These are phyloP conservation scores for Cladophialophora immunda DNA, from an alignment of 2,329 filamentous ascomycete species.

Conservation along the genomic window DNA sequence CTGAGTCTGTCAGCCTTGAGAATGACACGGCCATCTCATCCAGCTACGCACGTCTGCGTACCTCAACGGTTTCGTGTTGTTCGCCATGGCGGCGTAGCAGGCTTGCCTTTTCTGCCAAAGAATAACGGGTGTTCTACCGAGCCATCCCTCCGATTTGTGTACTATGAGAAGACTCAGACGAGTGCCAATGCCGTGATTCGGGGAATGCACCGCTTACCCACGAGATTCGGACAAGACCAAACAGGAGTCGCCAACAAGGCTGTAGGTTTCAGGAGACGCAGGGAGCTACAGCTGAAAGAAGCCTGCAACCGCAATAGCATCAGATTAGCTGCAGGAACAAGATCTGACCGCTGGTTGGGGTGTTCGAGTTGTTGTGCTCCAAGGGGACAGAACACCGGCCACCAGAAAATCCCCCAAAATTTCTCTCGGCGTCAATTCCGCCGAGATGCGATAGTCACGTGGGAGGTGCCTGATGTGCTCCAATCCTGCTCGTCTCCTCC, in stretches of 20 bases:
- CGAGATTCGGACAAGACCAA: neutral
- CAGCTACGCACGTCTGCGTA: constrained; percentile 57
- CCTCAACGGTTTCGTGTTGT: constrained; percentile 46
- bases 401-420: neutral
- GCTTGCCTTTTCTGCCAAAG: neutral
- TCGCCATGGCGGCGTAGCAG: constrained; percentile 46
- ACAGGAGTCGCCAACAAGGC: constrained; percentile 4
- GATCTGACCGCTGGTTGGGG: constrained; percentile 4
- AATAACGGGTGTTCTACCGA: neutral
- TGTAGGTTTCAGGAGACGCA: constrained; percentile 11
- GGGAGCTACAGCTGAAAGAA: constrained; percentile 8
- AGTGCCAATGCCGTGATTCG: neutral
- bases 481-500: neutral
- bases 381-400: neutral
- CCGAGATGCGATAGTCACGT: constrained; percentile 4
- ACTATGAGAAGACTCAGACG: constrained; percentile 9
- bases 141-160: constrained; percentile 13
- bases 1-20: constrained; percentile 47
- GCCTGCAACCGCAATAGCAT: constrained; percentile 26
- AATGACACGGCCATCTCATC: neutral
- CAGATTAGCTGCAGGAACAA: constrained; percentile 12
- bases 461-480: neutral
- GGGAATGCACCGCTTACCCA: neutral
- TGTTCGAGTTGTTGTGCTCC: neutral
- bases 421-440: constrained; percentile 5